These are phyloP conservation scores for Trametes cinnabarina DNA, from an alignment of 768 basidiomycete species.

Conservation along the genomic window DNA sequence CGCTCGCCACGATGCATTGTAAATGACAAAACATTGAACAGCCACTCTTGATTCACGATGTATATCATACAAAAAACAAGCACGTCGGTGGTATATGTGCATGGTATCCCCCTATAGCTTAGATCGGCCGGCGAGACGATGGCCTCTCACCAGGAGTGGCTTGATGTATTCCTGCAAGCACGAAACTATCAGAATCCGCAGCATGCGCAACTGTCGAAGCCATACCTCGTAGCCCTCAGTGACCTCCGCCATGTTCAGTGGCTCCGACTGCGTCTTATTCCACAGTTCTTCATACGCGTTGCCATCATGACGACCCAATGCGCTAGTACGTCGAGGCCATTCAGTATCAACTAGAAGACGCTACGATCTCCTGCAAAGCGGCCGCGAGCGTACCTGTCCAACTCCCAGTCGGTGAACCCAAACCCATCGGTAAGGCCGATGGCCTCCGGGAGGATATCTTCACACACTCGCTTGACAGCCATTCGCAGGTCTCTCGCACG, in stretches of 20 bases:
- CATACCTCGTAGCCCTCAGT: constrained; percentile 56
- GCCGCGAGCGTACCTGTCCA: constrained; percentile 50
- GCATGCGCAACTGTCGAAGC: not conserved
- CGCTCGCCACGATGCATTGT: constrained; percentile 1
- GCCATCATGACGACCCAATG: constrained; percentile 62
- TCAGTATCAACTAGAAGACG: too few relatives aligned
- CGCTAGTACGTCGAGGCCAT: too few relatives aligned
- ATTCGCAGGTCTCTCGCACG: constrained; percentile 48
- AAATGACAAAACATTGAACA: too few relatives aligned
- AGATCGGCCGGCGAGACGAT: constrained; percentile 32
- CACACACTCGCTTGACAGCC: constrained; percentile 48
- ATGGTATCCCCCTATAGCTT: constrained; percentile 35
- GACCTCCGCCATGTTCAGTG: constrained; percentile 52
- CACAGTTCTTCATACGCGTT: constrained; percentile 68
- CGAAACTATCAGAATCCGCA: not conserved
- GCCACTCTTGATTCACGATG: constrained; percentile 19
- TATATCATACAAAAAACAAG: constrained; percentile 15
- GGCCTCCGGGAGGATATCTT: constrained; percentile 56
- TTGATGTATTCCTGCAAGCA: constrained; percentile 44
- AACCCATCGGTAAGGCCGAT: constrained; percentile 73
- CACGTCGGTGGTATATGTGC: constrained; percentile 20
- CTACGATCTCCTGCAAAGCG: too few relatives aligned
- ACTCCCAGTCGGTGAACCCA: constrained; percentile 71
- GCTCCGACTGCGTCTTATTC: constrained; percentile 55
- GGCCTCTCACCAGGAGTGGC: constrained; percentile 50